These are phyloP conservation scores for Fusarium aywerte DNA, from an alignment of 2,329 filamentous ascomycete genomes.

Conservation along the genomic window DNA sequence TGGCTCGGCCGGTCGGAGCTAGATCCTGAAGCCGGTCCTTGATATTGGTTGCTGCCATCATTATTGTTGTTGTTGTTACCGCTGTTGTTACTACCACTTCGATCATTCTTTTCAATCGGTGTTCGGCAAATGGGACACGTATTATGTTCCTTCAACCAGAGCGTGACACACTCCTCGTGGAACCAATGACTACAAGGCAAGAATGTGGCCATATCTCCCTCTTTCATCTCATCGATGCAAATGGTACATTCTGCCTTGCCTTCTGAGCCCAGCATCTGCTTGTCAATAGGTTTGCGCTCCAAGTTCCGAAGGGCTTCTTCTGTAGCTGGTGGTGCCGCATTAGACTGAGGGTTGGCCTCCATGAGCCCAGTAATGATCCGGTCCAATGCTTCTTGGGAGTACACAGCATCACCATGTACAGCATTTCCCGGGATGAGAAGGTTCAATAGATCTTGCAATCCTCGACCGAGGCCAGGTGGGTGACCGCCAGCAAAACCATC, in stretches of 20 bases:
- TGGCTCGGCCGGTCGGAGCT: slow-evolving; percentile 18
- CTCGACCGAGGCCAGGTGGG: slow-evolving; percentile 45
- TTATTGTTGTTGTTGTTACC: slow-evolving; percentile 19
- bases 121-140: slow-evolving; percentile 87
- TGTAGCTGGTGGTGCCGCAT: slow-evolving; percentile 84
- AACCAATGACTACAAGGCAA: slow-evolving; percentile 96
- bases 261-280: slow-evolving; percentile 72
- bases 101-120: slow-evolving; percentile 58
- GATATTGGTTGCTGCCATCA: slow-evolving; percentile 16
- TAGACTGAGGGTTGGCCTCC: slow-evolving; percentile 81
- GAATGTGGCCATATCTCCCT: slow-evolving; percentile 78
- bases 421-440: slow-evolving; percentile 64
- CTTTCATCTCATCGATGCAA: slow-evolving; percentile 85
- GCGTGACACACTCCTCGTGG: slow-evolving; percentile 81
- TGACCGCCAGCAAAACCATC: slow-evolving; percentile 31
- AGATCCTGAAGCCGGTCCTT: slow-evolving; percentile 23
- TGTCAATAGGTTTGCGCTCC: slow-evolving; percentile 75
- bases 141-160: slow-evolving; percentile 91
- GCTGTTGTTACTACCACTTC: slow-evolving; percentile 28
- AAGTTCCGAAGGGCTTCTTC: slow-evolving; percentile 78
- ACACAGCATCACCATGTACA: slow-evolving; percentile 81
- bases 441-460: slow-evolving; percentile 64
- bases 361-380: slow-evolving; percentile 88
- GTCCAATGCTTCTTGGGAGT: slow-evolving; percentile 90
- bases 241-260: slow-evolving; percentile 89